Conservation (phyloP, 169 alveolate species). For the Cryptosporidium xiaoi region DNA sequence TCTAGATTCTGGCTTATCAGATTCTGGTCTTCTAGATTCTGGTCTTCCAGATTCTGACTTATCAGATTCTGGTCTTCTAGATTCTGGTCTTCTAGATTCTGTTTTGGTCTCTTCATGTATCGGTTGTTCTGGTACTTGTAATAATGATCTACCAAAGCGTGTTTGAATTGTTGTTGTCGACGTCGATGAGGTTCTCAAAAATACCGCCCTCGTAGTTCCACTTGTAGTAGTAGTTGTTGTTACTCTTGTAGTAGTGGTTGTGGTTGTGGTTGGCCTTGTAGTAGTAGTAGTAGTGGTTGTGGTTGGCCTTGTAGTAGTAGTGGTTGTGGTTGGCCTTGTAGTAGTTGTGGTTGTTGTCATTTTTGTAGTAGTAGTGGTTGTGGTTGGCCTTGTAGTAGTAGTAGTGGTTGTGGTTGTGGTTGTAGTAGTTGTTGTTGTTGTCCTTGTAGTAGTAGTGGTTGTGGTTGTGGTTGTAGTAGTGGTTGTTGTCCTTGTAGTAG, state of each 20-base stretch:
- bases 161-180: conserved; percentile 14
- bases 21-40: not conserved
- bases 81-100: not conserved
- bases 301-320: conserved; percentile 11
- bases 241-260: conserved; percentile 3
- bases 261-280: not conserved
- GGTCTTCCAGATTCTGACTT: conserved; percentile 3
- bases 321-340: not conserved
- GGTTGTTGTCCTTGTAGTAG: conserved; percentile 5
- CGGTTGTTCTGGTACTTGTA: not conserved
- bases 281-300: conserved; percentile 47
- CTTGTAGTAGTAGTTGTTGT: conserved; percentile 13
- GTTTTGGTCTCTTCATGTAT: not conserved
- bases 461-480: conserved; percentile 34
- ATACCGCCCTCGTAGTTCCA: not conserved
- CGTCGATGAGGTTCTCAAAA: conserved; percentile 6
- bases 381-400: not conserved
- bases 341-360: conserved; percentile 26
- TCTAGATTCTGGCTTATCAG: not conserved
- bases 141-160: conserved; percentile 6
- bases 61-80: conserved; percentile 15
- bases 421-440: conserved; percentile 7
- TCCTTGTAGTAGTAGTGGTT: not conserved
- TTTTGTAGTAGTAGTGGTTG: conserved; percentile 22
- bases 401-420: conserved; percentile 27